Percentiles rank a stretch among this genome's conserved stretches.
Evolutionary conservation across 176 grass and related monocot species (phyloP).

Genomic region (Elaeis guineensis): DNA sequence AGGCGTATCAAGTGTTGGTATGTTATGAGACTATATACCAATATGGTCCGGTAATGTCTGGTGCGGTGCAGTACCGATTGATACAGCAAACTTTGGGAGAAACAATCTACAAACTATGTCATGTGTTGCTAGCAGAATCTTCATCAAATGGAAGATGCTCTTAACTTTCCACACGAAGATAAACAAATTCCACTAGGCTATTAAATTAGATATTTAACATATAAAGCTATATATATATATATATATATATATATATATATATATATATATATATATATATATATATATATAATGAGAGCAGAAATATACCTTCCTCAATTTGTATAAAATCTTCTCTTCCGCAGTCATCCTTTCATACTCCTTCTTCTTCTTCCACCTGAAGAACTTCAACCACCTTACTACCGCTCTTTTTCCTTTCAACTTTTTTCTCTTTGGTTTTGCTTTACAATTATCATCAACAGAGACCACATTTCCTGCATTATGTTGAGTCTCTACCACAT

Average conservation of each 20-base stretch:
- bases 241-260: neutral
- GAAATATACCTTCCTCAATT: constrained; percentile 61
- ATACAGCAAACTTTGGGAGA: no score
- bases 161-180: no score
- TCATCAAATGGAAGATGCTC: no score
- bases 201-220: no score
- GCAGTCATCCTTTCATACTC: constrained; percentile 88
- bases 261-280: neutral
- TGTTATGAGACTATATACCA: no score
- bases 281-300: constrained; percentile 1
- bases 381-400: constrained; percentile 78
- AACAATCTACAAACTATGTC: no score
- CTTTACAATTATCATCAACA: constrained; percentile 21
- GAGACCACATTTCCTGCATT: constrained; percentile 20
- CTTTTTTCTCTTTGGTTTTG: constrained; percentile 73
- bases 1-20: no score
- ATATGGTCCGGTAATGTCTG: no score
- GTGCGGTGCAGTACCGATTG: no score
- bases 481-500: constrained; percentile 16
- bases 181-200: no score
- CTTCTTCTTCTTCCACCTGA: constrained; percentile 92
- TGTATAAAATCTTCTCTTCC: constrained; percentile 88
- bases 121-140: no score
- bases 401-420: constrained; percentile 85
- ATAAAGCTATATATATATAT: neutral